Conservation (phyloP, 2,329 filamentous ascomycete genomes). For the Penicillium sp. region DNA sequence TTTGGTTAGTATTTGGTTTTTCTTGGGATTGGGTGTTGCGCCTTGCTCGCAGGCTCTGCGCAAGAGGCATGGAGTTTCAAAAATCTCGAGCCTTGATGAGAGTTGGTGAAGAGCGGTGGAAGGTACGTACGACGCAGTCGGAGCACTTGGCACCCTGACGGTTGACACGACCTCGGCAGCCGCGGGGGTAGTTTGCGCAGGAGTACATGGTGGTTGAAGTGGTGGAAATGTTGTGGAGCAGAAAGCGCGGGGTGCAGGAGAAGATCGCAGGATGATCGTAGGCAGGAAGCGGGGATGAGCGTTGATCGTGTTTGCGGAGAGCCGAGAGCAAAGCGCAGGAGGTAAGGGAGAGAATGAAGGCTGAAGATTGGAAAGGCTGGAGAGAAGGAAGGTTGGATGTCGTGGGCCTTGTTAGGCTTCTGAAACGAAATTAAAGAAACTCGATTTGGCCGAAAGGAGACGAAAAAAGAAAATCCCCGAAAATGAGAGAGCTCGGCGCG, state of each 20-base stretch:
- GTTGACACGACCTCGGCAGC: slow-evolving; percentile 51
- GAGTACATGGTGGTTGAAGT: slow-evolving; percentile 45
- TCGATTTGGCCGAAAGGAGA: not conserved
- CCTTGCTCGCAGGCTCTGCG: not conserved
- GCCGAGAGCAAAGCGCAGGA: not conserved
- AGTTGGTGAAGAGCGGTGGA: not conserved
- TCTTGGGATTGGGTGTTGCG: not conserved
- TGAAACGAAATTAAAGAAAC: slow-evolving; percentile 7
- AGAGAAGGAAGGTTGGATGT: not conserved
- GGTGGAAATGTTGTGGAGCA: not conserved
- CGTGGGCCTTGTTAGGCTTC: slow-evolving; percentile 3
- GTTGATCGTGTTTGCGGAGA: not conserved
- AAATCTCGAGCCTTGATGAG: not conserved
- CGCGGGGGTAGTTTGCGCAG: slow-evolving; percentile 51
- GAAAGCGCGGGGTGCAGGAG: not conserved
- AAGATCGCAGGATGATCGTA: not conserved
- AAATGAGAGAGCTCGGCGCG: not conserved
- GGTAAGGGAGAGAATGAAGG: not conserved
- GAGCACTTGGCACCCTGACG: slow-evolving; percentile 46
- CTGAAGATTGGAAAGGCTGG: not conserved
- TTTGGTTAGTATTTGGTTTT: slow-evolving; percentile 14
- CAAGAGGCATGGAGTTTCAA: not conserved
- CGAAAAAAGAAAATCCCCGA: slow-evolving; percentile 6
- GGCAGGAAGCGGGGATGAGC: not conserved
- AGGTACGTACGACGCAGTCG: slow-evolving; percentile 47